A percentile compares a stretch with the other conserved stretches of the same genome.
Conservation (phyloP, 2,329 filamentous ascomycete species). For the Penicillium sp. region DNA sequence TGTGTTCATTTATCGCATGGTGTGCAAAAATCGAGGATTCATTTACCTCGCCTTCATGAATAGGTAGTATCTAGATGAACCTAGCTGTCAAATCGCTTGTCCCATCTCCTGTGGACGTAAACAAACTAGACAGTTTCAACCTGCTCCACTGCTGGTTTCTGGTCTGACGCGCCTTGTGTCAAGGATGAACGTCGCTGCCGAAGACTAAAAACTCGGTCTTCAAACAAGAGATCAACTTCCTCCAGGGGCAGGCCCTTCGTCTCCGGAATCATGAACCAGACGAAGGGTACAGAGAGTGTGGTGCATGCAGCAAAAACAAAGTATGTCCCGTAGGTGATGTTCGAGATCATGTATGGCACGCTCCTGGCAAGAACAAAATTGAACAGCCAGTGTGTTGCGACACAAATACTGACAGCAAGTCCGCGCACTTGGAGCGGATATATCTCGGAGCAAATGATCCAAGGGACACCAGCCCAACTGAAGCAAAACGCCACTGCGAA, state of each 20-base stretch:
- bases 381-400: conserved; percentile 70
- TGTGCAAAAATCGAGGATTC: too few species aligned
- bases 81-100: too few species aligned
- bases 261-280: conserved; percentile 31
- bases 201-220: background rate
- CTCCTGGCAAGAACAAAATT: conserved; percentile 69
- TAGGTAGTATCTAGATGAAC: too few species aligned
- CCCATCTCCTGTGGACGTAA: too few species aligned
- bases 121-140: background rate
- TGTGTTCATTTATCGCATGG: too few species aligned
- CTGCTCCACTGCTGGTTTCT: background rate
- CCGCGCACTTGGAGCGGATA: conserved; percentile 65
- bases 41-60: too few species aligned
- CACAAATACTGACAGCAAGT: conserved; percentile 66
- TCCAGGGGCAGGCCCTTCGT: conserved; percentile 33
- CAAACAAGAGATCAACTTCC: conserved; percentile 31
- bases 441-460: conserved; percentile 71
- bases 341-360: conserved; percentile 61
- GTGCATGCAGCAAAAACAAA: conserved; percentile 22
- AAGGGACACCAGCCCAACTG: conserved; percentile 68
- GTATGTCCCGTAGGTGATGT: conserved; percentile 23
- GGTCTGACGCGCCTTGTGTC: background rate
- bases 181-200: background rate
- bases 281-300: conserved; percentile 18
- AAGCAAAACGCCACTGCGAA: conserved; percentile 69